Evolutionary conservation across 768 basidiomycete genomes (phyloP).

Genomic region (Tulasnella sp.): DNA sequence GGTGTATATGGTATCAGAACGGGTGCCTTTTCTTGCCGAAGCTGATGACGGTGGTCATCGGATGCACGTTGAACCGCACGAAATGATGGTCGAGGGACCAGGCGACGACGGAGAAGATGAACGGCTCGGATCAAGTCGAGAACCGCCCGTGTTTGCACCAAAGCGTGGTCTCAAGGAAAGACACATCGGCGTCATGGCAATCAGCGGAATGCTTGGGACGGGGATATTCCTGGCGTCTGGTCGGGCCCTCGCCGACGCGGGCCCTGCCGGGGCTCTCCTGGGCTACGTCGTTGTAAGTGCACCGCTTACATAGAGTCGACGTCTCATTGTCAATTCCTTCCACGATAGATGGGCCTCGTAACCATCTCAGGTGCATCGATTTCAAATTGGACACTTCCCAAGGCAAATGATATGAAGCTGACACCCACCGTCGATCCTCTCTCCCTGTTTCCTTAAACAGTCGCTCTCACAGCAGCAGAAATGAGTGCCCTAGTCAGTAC

Average conservation of each 20-base stretch:
- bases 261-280: slow-evolving; percentile 25
- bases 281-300: slow-evolving; percentile 24
- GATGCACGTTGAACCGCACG: neutral
- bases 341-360: slow-evolving; percentile 21
- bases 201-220: slow-evolving; percentile 30
- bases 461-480: slow-evolving; percentile 27
- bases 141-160: slow-evolving; percentile 7
- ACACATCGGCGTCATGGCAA: slow-evolving; percentile 26
- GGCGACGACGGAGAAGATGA: neutral
- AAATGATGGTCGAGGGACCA: neutral
- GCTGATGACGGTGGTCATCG: neutral
- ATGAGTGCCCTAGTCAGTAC: slow-evolving; percentile 26
- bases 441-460: neutral
- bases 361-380: slow-evolving; percentile 18
- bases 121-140: neutral
- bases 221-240: slow-evolving; percentile 29
- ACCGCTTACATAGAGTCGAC: neutral
- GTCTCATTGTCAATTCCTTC: neutral
- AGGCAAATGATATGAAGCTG: neutral
- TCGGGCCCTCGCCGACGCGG: slow-evolving; percentile 26
- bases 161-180: slow-evolving; percentile 21
- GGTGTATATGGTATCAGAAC: neutral
- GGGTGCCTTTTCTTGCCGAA: neutral
- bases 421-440: neutral
- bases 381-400: neutral